A percentile compares a stretch with the other conserved stretches of the same genome.
Conservation (phyloP, 2,329 filamentous ascomycete genomes). For the Calonectria crousiana region DNA sequence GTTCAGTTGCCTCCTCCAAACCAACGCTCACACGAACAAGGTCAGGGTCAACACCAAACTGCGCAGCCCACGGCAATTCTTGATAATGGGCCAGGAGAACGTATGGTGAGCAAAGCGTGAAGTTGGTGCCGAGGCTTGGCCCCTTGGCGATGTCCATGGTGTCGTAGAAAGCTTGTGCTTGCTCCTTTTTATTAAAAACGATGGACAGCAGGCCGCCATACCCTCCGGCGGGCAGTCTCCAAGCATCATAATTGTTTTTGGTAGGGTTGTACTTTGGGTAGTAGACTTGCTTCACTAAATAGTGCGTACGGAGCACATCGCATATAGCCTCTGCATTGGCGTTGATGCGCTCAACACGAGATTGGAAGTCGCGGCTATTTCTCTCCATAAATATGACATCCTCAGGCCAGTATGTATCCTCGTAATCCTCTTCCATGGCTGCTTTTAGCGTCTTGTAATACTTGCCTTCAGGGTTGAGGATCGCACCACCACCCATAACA, state of each 20-base stretch:
- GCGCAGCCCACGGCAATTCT: constrained; percentile 90
- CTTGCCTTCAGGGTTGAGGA: constrained; percentile 73
- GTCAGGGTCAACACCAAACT: constrained; percentile 84
- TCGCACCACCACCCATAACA: constrained; percentile 90
- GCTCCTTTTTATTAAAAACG: constrained; percentile 77
- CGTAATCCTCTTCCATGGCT: constrained; percentile 74
- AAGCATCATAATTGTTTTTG: constrained; percentile 81
- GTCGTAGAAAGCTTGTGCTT: constrained; percentile 88
- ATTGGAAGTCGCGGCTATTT: constrained; percentile 92
- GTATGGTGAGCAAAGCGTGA: constrained; percentile 92
- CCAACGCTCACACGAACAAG: constrained; percentile 91
- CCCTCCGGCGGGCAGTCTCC: constrained; percentile 78
- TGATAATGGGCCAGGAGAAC: constrained; percentile 91
- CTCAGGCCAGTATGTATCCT: constrained; percentile 94
- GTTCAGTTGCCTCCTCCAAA: constrained; percentile 79
- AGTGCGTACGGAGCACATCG: constrained; percentile 72
- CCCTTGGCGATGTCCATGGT: constrained; percentile 90
- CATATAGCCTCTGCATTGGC: constrained; percentile 87
- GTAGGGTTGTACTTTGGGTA: constrained; percentile 87
- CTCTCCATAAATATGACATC: constrained; percentile 95
- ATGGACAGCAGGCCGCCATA: constrained; percentile 93
- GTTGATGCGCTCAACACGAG: constrained; percentile 87
- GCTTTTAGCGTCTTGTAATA: constrained; percentile 79
- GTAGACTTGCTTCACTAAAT: constrained; percentile 80
- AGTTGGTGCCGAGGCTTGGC: constrained; percentile 95